phyloP scores from a whole-genome alignment of 257 asterid genomes.

The Primulina tabacum region DNA sequence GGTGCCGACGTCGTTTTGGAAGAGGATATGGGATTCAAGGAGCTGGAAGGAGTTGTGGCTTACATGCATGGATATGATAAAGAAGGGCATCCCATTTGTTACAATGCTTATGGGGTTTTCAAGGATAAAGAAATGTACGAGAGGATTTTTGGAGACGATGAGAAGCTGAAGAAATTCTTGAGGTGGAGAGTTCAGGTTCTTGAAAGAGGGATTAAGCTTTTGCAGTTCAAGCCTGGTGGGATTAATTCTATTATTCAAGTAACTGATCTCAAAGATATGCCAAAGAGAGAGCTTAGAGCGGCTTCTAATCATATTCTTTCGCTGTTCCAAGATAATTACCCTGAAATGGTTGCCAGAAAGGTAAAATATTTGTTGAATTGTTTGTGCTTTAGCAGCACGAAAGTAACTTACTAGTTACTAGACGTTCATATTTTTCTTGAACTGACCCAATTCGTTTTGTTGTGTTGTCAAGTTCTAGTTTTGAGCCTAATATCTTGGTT shows the following conservation, averaged over 20 bases:
- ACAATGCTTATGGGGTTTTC: slow-evolving; percentile 84
- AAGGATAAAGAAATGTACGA: slow-evolving; percentile 67
- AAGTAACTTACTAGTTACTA: no score
- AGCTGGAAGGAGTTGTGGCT: slow-evolving; percentile 77
- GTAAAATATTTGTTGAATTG: slow-evolving; percentile 22
- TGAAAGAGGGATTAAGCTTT: slow-evolving; percentile 63
- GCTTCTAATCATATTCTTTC: slow-evolving; percentile 84
- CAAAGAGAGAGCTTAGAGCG: slow-evolving; percentile 75
- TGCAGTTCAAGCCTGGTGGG: slow-evolving; percentile 80
- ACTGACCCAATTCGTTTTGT: not conserved
- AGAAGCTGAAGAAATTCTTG: slow-evolving; percentile 49
- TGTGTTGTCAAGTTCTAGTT: no score
- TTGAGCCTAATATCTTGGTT: not conserved
- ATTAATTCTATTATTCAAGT: slow-evolving; percentile 69
- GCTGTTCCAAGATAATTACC: slow-evolving; percentile 87
- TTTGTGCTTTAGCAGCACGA: no score
- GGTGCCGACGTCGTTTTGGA: slow-evolving; percentile 60
- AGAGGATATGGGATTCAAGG: slow-evolving; percentile 73
- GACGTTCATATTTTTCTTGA: not conserved
- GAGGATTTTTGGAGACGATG: slow-evolving; percentile 61
- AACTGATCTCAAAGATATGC: slow-evolving; percentile 81
- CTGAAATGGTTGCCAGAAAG: slow-evolving; percentile 94
- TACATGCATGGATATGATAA: slow-evolving; percentile 65
- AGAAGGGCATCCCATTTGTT: slow-evolving; percentile 80
- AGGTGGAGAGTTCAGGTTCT: slow-evolving; percentile 78